Evolutionary conservation across 768 basidiomycete species (phyloP), one percentile per base, ranked within the genome.

Genomic region (Galerina marginata): DNA sequence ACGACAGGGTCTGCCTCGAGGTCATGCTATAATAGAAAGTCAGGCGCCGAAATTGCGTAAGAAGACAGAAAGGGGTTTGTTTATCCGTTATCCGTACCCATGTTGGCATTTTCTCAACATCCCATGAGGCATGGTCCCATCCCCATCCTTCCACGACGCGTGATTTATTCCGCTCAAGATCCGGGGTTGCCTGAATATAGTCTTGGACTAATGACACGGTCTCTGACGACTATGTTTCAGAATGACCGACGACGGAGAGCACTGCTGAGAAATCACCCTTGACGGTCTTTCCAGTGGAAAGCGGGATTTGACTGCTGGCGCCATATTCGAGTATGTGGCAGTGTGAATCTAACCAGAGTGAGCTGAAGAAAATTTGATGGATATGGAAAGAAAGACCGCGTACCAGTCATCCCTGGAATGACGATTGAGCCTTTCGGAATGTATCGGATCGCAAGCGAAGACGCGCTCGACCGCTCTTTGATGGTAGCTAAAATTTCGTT

Each of bases 81-180:
- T 91, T 91, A 60, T 86, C 81, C 45, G 83, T 91, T 91, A 60
- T 86, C 81, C 45, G 83, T 84, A 6, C 65, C 59, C 57, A 66
- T 6, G 54, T 45, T 11, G 65, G 65, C 62, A 60, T 58, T 49
- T 63, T 46, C 16, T 52, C 54, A 15, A 63, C 47, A 37, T 61
- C 62, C 90, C 90, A 92, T 47, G 81, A 76, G 0, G 92, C 95
- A 74, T 96, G 95, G 70, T 96, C 92, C 94, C 95, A 96, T 1
- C 95, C 95, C 72, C 90, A 86, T 2, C 93, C 93, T 56, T 87
- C 82, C 14, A 96, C 81, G 71, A 87, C 87, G 62, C 79, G 82
- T 23, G 82, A 77, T 23, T 74, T 81, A 69, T 92, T 81, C 16
- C 75, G 71, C 16, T 77, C 71, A 16, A 89, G 72, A 49, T 87